phyloP scores from a whole-genome alignment of 2,329 filamentous ascomycete species.

The Laburnicola sp. region DNA sequence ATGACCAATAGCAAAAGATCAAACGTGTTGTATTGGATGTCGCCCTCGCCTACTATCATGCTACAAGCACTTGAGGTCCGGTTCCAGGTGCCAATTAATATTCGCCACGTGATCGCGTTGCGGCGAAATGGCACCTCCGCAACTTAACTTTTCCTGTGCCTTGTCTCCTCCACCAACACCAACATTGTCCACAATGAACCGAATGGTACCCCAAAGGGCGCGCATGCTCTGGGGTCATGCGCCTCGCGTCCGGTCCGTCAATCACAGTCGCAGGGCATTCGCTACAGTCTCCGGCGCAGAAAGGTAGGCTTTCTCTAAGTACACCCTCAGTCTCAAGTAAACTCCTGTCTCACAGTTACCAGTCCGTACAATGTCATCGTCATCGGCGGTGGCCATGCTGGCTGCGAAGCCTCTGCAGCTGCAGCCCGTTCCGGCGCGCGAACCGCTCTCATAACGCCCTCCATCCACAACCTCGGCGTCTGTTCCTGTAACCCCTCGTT shows the following conservation, averaged over 20 bases:
- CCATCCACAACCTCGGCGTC: slow-evolving; percentile 83
- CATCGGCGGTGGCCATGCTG: slow-evolving; percentile 93
- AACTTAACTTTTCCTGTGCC: slow-evolving; percentile 20
- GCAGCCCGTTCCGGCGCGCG: slow-evolving; percentile 85
- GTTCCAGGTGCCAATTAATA: not conserved
- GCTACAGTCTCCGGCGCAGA: slow-evolving; percentile 50
- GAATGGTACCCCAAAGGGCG: slow-evolving; percentile 33
- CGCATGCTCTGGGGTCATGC: slow-evolving; percentile 54
- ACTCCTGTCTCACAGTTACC: slow-evolving; percentile 18
- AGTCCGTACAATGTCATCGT: slow-evolving; percentile 90
- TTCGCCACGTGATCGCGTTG: slow-evolving; percentile 27
- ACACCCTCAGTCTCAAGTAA: not conserved
- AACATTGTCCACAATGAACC: slow-evolving; percentile 24
- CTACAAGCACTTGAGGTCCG: too few relatives aligned
- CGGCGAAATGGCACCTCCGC: slow-evolving; percentile 27
- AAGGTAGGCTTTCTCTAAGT: slow-evolving; percentile 29
- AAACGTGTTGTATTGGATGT: not conserved
- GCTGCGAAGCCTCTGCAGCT: slow-evolving; percentile 88
- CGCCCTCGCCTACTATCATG: too few relatives aligned
- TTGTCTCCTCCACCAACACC: slow-evolving; percentile 1
- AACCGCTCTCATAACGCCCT: slow-evolving; percentile 88
- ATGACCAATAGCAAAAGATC: not conserved
- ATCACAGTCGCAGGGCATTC: slow-evolving; percentile 44
- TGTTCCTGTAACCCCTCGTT: slow-evolving; percentile 98
- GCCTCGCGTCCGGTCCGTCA: slow-evolving; percentile 50